Evolutionary conservation across 1,139 yeast species (phyloP), one percentile per base, ranked within the genome.

Genomic region (Debaryomyces udenii): DNA sequence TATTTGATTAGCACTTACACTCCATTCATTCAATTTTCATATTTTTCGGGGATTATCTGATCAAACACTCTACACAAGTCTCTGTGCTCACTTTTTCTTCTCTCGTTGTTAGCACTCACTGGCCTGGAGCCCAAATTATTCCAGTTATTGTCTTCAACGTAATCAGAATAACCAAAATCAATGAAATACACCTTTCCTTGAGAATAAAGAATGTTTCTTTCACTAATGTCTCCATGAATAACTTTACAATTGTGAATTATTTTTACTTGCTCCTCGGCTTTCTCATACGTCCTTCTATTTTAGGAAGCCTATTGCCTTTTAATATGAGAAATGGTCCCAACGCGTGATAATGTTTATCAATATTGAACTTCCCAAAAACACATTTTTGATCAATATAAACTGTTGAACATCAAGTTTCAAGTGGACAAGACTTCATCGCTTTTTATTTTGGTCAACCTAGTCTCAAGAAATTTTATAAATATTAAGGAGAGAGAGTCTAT

Each of bases 131-230:
- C n/a, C n/a, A n/a, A n/a, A 22, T 22, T 9, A 9, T 22, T 22
- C 9, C 24, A 7, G 9, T 22, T 22, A 6, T 22, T n/a, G n/a
- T 22, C 24, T 7, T 22, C 24, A 17, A 9, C 24, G 23, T 31
- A 31, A 17, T 17, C 6, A 5, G 34, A 31, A 17, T 16, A 31
- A 11, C 34, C 34, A 17, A 31, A 29, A 14, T 29, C 32, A 15
- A 29, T 15, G 6, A 29, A 14, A 29, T 29, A 29, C 9, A 29
- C 24, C 24, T 22, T 22, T 22, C 24, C 24, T 7, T 22, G 24
- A 7, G 24, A 28, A 15, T 36, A 36, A n/a, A 28, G 23, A 7
- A 36, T 29, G 29, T 36, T 36, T 14, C 16, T 27, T 20, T 27
- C 22, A 23, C 29, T 27, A 9, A 24, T 22, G 35, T 36, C 32